phyloP scores from a whole-genome alignment of 805 yeast genomes.

The Ogataea philodendri region DNA sequence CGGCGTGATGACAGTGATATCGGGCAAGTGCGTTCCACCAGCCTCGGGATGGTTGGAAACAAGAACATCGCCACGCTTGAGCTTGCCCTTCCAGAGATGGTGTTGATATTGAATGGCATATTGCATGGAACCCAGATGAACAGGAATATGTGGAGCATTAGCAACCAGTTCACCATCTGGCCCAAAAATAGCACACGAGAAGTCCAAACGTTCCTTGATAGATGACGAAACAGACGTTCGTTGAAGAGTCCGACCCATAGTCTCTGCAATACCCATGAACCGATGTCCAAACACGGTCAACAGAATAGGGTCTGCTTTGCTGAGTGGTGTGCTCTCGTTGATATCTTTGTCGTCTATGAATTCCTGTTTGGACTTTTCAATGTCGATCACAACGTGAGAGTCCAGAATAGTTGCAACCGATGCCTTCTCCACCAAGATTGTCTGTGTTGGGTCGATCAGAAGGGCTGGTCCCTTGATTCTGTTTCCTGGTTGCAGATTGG shows the following conservation, averaged over 20 bases:
- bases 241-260: constrained; percentile 42
- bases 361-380: constrained; percentile 8
- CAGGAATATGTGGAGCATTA: constrained; percentile 45
- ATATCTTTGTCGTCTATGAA: constrained; percentile 9
- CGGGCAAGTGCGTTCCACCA: constrained; percentile 46
- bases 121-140: constrained; percentile 44
- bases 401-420: constrained; percentile 36
- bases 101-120: constrained; percentile 39
- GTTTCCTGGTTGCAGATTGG: constrained; percentile 31
- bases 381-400: constrained; percentile 34
- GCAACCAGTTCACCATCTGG: constrained; percentile 40
- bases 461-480: constrained; percentile 38
- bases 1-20: constrained; percentile 54
- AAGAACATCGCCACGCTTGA: constrained; percentile 41
- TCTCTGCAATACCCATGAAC: constrained; percentile 46
- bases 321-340: constrained; percentile 13
- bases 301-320: constrained; percentile 38
- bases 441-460: constrained; percentile 38
- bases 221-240: constrained; percentile 40
- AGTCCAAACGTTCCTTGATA: constrained; percentile 44
- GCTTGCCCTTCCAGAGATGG: constrained; percentile 37
- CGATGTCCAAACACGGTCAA: constrained; percentile 42
- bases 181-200: constrained; percentile 44
- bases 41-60: constrained; percentile 42
- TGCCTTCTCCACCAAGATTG: constrained; percentile 38